Conservation (phyloP, 371 early-diverging fungal genomes). For the Haplosporangium sp. region DNA sequence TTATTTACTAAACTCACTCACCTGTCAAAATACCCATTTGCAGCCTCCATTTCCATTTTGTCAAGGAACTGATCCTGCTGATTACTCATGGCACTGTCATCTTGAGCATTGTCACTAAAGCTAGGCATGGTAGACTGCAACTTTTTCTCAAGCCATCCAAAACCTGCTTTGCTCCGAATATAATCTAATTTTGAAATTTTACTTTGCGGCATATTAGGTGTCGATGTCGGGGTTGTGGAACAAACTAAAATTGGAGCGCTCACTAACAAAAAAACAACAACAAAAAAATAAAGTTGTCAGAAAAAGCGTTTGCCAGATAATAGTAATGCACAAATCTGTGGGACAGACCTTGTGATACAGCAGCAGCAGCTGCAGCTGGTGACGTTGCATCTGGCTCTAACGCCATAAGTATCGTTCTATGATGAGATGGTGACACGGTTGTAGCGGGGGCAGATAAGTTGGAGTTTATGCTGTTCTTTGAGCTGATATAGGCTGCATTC, state of each 20-base stretch:
- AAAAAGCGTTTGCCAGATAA: too few species aligned
- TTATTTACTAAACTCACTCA: slow-evolving; percentile 4
- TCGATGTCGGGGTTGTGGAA: not conserved
- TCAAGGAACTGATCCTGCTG: slow-evolving; percentile 26
- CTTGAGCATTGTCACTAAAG: slow-evolving; percentile 9
- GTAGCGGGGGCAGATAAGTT: not conserved
- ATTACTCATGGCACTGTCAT: slow-evolving; percentile 9
- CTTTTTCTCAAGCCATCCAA: slow-evolving; percentile 44
- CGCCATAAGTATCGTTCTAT: not conserved
- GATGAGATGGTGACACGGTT: not conserved
- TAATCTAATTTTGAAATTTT: slow-evolving; percentile 19
- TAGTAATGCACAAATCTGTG: not conserved
- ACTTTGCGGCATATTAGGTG: not conserved
- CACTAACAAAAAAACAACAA: not conserved
- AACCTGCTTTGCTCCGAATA: slow-evolving; percentile 40
- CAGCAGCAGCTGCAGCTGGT: not conserved
- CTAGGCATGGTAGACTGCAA: slow-evolving; percentile 12
- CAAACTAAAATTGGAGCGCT: not conserved
- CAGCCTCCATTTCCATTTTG: slow-evolving; percentile 43
- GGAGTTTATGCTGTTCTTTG: slow-evolving; percentile 3
- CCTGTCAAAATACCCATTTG: slow-evolving; percentile 39
- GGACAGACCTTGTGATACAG: slow-evolving; percentile 8
- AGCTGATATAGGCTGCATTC: not conserved
- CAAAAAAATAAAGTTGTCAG: too few species aligned
- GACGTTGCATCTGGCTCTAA: not conserved